Evolutionary conservation across 257 asterid species (phyloP).

Genomic region (Penstemon barbatus): DNA sequence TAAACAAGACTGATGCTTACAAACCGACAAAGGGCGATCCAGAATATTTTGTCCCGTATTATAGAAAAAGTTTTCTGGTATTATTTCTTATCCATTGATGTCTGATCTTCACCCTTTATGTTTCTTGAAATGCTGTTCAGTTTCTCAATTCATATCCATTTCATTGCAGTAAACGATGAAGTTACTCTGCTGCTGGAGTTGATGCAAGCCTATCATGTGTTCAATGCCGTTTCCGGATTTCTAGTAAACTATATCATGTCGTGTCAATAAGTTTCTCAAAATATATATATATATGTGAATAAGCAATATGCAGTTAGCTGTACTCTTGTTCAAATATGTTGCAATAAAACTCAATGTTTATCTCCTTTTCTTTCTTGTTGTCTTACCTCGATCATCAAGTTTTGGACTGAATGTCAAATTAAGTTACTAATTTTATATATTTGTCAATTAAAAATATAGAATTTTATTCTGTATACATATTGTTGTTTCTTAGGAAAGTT

Average conservation of each 20-base stretch:
- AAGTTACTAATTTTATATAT: too few species aligned
- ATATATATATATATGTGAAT: not conserved
- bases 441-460: too few species aligned
- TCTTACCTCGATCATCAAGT: too few species aligned
- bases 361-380: too few species aligned
- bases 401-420: too few species aligned
- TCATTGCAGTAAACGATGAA: slow-evolving; percentile 29
- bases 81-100: not conserved
- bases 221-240: not conserved
- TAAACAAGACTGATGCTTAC: slow-evolving; percentile 53
- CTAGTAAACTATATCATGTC: not conserved
- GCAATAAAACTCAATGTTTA: not conserved
- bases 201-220: not conserved
- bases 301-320: not conserved
- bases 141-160: not conserved
- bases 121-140: not conserved
- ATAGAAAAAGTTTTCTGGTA: slow-evolving; percentile 35
- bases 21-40: slow-evolving; percentile 46
- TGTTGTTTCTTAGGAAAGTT: too few species aligned
- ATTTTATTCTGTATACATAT: too few species aligned
- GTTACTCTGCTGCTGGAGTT: not conserved
- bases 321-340: not conserved
- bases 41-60: slow-evolving; percentile 8
- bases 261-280: not conserved
- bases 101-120: not conserved